These are phyloP conservation scores for Aspergillus quadricinctus DNA, from an alignment of 2,329 filamentous ascomycete genomes.

Conservation along the genomic window DNA sequence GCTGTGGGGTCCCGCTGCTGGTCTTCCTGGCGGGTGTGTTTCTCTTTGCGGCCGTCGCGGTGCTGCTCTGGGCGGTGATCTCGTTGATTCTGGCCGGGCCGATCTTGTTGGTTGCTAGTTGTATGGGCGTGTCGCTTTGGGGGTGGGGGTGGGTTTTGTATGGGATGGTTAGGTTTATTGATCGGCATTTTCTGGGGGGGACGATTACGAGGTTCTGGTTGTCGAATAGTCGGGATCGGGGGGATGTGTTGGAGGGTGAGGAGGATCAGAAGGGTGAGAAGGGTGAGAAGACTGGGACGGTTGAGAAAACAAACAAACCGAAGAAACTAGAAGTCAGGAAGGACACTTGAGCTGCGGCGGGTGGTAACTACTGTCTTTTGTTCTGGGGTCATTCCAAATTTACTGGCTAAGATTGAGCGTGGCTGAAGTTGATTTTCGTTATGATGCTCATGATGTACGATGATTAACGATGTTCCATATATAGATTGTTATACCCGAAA, in stretches of 20 bases:
- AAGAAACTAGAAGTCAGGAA: neutral
- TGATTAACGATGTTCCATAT: no score
- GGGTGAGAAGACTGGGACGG: no score
- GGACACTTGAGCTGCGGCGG: neutral
- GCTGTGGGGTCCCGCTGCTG: conserved; percentile 31
- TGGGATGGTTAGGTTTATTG: conserved; percentile 3
- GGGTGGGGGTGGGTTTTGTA: conserved; percentile 28
- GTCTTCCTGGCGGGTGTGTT: conserved; percentile 31
- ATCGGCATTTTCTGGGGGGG: neutral
- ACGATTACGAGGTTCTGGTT: neutral
- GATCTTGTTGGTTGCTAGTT: conserved; percentile 25
- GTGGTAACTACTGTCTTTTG: neutral
- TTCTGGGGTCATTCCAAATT: neutral
- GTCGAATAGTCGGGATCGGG: neutral
- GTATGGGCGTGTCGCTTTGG: conserved; percentile 27
- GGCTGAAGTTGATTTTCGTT: no score
- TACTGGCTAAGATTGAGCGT: no score
- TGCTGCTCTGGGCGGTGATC: conserved; percentile 28
- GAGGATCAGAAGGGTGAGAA: neutral
- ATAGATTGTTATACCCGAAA: no score
- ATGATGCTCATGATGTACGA: no score
- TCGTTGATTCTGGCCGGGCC: conserved; percentile 29
- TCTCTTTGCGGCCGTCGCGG: conserved; percentile 28
- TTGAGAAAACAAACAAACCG: neutral
- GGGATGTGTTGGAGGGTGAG: neutral